Evolutionary conservation across 257 asterid species (phyloP).

Genomic region (Solanum etuberosum): DNA sequence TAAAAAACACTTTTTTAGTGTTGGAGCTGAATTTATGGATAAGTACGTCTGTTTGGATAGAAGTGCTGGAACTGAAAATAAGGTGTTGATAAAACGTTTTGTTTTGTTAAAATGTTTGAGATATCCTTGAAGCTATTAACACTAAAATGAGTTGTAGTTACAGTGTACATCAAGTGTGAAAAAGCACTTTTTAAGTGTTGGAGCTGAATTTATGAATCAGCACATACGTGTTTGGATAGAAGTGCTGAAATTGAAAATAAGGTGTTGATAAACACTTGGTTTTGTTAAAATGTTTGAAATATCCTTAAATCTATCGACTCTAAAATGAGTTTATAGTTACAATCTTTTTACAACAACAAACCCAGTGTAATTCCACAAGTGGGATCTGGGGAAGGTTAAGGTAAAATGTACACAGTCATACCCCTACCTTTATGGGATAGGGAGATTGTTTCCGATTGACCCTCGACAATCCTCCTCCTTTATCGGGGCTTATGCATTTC

Average conservation of each 20-base stretch:
- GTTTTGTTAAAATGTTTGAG: background rate
- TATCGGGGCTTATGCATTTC: too few species aligned
- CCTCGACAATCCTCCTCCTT: too few species aligned
- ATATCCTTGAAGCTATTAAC: background rate
- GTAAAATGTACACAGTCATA: too few species aligned
- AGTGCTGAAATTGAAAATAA: background rate
- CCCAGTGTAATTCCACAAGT: too few species aligned
- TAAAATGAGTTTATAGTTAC: background rate
- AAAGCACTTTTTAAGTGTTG: background rate
- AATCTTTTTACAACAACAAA: too few species aligned
- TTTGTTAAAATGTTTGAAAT: background rate
- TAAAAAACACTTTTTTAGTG: background rate
- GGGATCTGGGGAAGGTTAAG: too few species aligned
- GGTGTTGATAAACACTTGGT: background rate
- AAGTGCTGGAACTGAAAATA: background rate
- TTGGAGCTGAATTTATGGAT: background rate
- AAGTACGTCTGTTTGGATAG: background rate
- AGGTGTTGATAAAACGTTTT: background rate
- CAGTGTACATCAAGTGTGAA: background rate
- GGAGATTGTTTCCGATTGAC: too few species aligned
- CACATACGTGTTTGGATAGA: background rate
- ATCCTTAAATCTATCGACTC: background rate
- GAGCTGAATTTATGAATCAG: background rate
- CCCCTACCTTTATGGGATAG: too few species aligned
- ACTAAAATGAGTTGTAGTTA: background rate